Conservation (phyloP, 805 yeast genomes). For the Candida piceae region DNA sequence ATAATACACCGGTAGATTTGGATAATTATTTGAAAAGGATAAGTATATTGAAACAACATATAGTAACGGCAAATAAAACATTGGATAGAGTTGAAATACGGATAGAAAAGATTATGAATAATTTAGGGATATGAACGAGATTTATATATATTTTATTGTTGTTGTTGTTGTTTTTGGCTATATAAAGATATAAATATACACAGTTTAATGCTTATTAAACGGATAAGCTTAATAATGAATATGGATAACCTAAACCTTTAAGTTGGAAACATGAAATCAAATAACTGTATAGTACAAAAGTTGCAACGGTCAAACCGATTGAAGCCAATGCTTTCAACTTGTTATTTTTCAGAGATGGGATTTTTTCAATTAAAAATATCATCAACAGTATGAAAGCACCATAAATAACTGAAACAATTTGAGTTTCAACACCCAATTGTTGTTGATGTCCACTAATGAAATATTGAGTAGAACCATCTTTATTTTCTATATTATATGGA, state of each 20-base stretch:
- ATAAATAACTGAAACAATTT: constrained; percentile 69
- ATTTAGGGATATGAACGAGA: constrained; percentile 8
- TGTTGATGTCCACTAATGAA: constrained; percentile 57
- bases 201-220: too few relatives aligned
- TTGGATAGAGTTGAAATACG: constrained; percentile 35
- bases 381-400: constrained; percentile 60
- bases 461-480: constrained; percentile 34
- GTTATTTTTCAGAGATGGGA: constrained; percentile 42
- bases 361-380: constrained; percentile 53
- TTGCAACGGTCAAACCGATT: constrained; percentile 34
- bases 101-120: constrained; percentile 24
- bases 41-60: constrained; percentile 16
- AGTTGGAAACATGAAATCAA: constrained; percentile 60
- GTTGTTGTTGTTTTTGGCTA: too few relatives aligned
- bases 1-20: constrained; percentile 11
- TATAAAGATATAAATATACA: too few relatives aligned
- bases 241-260: constrained; percentile 79
- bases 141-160: too few relatives aligned
- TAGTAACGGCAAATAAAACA: constrained; percentile 21
- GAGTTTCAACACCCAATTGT: constrained; percentile 88
- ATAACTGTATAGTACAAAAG: constrained; percentile 58
- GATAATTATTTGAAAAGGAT: constrained; percentile 23
- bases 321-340: constrained; percentile 47
- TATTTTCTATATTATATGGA: constrained; percentile 49
- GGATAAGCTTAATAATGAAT: too few relatives aligned